Evolutionary conservation across 129 eudicot genomes (phyloP).

Genomic region (Heracleum sosnowskyi): DNA sequence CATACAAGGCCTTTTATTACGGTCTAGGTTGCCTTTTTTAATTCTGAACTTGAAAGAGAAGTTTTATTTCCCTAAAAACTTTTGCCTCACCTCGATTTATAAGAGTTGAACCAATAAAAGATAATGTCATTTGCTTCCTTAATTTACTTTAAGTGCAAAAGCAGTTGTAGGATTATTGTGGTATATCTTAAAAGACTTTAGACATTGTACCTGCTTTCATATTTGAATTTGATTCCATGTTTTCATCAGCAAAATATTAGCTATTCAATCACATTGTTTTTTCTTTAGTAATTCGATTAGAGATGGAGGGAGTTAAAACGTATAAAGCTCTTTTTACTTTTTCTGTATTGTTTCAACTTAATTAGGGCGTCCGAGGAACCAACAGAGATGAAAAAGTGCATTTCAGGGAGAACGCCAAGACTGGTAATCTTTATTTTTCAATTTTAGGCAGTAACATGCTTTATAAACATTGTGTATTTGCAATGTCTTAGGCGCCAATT

Average conservation of each 20-base stretch:
- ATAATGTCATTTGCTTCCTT: neutral
- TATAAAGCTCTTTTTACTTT: neutral
- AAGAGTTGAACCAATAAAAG: neutral
- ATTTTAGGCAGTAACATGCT: neutral
- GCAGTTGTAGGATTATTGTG: neutral
- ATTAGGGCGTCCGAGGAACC: neutral
- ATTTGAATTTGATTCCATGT: neutral
- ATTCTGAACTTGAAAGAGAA: neutral
- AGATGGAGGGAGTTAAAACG: neutral
- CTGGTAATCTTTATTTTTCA: neutral
- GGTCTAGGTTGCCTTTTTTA: neutral
- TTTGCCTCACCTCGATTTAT: neutral
- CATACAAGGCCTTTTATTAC: neutral
- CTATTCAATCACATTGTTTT: neutral
- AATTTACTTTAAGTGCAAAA: neutral
- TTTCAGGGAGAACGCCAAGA: neutral
- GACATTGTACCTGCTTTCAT: neutral
- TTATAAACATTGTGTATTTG: neutral
- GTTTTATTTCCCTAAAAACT: neutral
- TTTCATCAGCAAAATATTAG: neutral
- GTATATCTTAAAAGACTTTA: neutral
- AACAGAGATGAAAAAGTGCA: neutral
- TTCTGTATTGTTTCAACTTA: neutral
- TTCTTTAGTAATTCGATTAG: neutral
- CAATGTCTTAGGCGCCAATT: neutral